These are phyloP conservation scores for Aphanoascus verrucosus DNA, from an alignment of 2,329 filamentous ascomycete species.

Conservation along the genomic window DNA sequence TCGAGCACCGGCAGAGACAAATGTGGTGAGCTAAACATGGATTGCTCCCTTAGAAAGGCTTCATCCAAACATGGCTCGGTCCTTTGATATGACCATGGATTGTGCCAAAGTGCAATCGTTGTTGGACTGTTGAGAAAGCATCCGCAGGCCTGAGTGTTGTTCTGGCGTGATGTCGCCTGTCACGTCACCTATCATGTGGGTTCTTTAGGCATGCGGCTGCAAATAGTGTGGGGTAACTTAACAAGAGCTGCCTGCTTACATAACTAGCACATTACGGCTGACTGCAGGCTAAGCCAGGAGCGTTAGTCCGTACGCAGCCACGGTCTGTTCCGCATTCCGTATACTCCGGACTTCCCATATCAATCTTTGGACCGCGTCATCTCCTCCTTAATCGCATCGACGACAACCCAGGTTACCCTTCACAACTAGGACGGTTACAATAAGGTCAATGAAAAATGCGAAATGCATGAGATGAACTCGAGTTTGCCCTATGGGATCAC, in stretches of 20 bases:
- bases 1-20: neutral
- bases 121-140: neutral
- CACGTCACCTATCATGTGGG: neutral
- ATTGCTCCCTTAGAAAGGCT: neutral
- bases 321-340: too few species aligned
- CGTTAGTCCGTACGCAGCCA: too few species aligned
- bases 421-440: too few species aligned
- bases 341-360: too few species aligned
- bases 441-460: too few species aligned
- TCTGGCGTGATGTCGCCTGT: neutral
- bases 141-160: neutral
- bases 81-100: neutral
- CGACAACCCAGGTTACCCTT: too few species aligned
- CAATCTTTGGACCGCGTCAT: too few species aligned
- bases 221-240: neutral
- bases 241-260: neutral
- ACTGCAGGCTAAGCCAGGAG: too few species aligned
- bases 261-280: too few species aligned
- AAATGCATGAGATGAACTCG: too few species aligned
- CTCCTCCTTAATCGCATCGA: too few species aligned
- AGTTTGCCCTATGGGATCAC: too few species aligned
- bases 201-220: slow-evolving; percentile 1
- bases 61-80: neutral
- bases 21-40: neutral
- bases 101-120: neutral